These are phyloP conservation scores for Porphyra umbilicalis DNA, from an alignment of 31 red algal species.

Conservation along the genomic window DNA sequence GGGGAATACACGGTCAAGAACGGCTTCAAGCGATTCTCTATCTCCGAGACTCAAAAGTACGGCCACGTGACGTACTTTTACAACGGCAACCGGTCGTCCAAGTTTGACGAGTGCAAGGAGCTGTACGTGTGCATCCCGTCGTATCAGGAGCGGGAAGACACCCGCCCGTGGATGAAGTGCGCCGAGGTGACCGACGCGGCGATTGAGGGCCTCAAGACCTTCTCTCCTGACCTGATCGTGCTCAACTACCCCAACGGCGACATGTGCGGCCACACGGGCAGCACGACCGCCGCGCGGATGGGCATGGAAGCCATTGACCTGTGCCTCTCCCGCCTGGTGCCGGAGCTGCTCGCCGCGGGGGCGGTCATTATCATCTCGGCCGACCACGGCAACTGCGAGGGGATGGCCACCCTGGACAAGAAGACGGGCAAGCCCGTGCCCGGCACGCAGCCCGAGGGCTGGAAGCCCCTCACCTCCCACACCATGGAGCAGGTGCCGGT, in stretches of 20 bases:
- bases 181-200: slow-evolving; percentile 73
- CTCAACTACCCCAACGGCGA: slow-evolving; percentile 88
- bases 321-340: slow-evolving; percentile 62
- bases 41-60: slow-evolving; percentile 87
- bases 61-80: slow-evolving; percentile 91
- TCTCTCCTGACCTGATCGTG: slow-evolving; percentile 59
- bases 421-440: slow-evolving; percentile 53
- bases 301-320: slow-evolving; percentile 63
- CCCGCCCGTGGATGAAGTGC: slow-evolving; percentile 59
- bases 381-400: slow-evolving; percentile 84
- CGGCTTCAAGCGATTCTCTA: slow-evolving; percentile 42
- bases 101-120: slow-evolving; percentile 59
- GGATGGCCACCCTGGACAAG: slow-evolving; percentile 76
- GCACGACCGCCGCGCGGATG: slow-evolving; percentile 48
- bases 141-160: slow-evolving; percentile 43
- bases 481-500: slow-evolving; percentile 72
- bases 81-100: slow-evolving; percentile 76
- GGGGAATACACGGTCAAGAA: slow-evolving; percentile 58
- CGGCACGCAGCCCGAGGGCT: slow-evolving; percentile 67
- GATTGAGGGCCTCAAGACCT: slow-evolving; percentile 49
- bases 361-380: slow-evolving; percentile 56
- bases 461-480: slow-evolving; percentile 71
- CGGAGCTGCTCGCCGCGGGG: slow-evolving; percentile 36
- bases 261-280: slow-evolving; percentile 91
- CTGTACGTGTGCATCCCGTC: slow-evolving; percentile 65